phyloP scores from a whole-genome alignment of 805 yeast genomes.

The Isabelozyma gotoi region DNA sequence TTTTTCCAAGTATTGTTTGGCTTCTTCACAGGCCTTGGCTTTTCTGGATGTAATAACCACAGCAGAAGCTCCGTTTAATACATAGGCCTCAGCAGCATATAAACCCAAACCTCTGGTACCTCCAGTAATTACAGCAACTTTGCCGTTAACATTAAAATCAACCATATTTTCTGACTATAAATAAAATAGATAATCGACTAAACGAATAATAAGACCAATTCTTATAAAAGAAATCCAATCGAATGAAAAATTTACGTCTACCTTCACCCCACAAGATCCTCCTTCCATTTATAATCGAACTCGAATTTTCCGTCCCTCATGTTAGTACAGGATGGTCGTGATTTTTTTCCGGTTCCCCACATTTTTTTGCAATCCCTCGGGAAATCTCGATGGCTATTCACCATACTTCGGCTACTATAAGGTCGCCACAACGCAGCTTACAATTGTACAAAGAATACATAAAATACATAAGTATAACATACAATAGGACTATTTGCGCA shows the following conservation, averaged over 20 bases:
- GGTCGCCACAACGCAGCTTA: no score
- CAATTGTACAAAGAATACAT: no score
- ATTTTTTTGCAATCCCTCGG: not conserved
- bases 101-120: constrained; percentile 77
- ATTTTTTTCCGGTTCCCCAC: not conserved
- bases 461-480: no score
- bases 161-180: no score
- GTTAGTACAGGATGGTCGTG: no score
- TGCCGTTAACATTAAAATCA: constrained; percentile 53
- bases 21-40: constrained; percentile 57
- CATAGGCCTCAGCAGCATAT: constrained; percentile 62
- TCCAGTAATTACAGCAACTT: constrained; percentile 68
- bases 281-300: not conserved
- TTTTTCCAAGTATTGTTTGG: constrained; percentile 42
- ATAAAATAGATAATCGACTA: no score
- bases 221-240: not conserved
- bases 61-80: constrained; percentile 59
- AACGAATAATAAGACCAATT: not conserved
- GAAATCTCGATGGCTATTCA: no score
- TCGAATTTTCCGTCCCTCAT: no score
- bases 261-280: not conserved
- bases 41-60: constrained; percentile 68
- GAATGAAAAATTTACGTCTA: not conserved
- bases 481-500: no score
- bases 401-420: no score